Evolutionary conservation across 2,329 filamentous ascomycete species (phyloP).

Genomic region (Neonectria coccinea): DNA sequence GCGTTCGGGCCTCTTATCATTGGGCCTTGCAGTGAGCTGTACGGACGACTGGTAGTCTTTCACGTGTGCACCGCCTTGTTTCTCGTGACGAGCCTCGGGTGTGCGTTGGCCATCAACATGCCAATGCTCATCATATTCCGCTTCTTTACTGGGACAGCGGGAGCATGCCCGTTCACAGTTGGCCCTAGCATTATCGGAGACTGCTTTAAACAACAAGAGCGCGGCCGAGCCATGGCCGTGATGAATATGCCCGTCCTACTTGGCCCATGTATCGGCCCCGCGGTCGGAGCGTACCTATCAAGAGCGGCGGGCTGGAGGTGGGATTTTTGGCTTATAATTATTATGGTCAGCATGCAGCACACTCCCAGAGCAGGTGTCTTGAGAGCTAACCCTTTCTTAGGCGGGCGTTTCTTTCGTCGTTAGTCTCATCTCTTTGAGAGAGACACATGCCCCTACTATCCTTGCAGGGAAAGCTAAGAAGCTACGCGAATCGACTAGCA

Average conservation of each 20-base stretch:
- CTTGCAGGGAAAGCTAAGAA: constrained; percentile 70
- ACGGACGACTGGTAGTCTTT: constrained; percentile 57
- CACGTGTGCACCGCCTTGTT: constrained; percentile 53
- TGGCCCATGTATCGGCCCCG: constrained; percentile 42
- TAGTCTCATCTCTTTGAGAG: constrained; percentile 4
- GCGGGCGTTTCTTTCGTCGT: constrained; percentile 1
- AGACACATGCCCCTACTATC: constrained; percentile 48
- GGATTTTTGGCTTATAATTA: constrained; percentile 63
- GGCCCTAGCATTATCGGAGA: constrained; percentile 69
- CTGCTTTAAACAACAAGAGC: constrained; percentile 63
- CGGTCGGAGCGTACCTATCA: constrained; percentile 57
- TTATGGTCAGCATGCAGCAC: constrained; percentile 39
- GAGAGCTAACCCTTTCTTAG: constrained; percentile 8
- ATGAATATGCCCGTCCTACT: constrained; percentile 41
- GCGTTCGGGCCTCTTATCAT: constrained; percentile 61
- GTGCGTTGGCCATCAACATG: constrained; percentile 29
- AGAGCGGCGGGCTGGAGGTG: constrained; percentile 61
- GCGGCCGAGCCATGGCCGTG: constrained; percentile 46
- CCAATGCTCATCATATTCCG: constrained; percentile 70
- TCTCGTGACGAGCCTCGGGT: constrained; percentile 21
- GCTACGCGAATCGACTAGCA: constrained; percentile 7
- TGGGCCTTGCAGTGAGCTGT: constrained; percentile 62
- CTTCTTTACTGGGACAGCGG: constrained; percentile 70
- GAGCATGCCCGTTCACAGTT: constrained; percentile 67
- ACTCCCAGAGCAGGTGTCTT: neutral